Percentiles rank a stretch among this genome's conserved stretches.
Conservation (phyloP, 2,329 filamentous ascomycete species). For the Hypoxylon sp. region DNA sequence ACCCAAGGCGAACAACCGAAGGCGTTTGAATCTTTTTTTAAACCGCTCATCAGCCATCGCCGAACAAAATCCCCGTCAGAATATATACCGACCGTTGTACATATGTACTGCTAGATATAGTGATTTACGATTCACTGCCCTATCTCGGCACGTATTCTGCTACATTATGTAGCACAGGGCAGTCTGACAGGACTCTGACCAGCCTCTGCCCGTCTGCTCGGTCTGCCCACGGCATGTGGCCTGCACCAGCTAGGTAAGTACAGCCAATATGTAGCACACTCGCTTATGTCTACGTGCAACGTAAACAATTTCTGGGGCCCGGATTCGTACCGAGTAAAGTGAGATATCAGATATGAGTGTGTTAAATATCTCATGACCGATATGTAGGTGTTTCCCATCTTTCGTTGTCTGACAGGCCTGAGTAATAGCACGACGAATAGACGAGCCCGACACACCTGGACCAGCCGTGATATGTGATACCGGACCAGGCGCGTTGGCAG, state of each 20-base stretch:
- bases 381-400: neutral
- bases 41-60: conserved; percentile 29
- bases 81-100: neutral
- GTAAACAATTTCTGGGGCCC: neutral
- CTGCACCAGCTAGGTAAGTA: neutral
- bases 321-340: neutral
- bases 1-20: neutral
- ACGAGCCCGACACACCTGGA: neutral
- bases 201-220: too few relatives aligned
- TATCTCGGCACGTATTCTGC: too few relatives aligned
- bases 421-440: neutral
- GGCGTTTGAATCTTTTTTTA: conserved; percentile 26
- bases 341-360: neutral
- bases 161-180: too few relatives aligned
- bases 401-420: too few relatives aligned
- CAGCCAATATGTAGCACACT: neutral
- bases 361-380: neutral
- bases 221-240: too few relatives aligned
- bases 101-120: too few relatives aligned
- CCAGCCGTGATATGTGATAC: neutral
- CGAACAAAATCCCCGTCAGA: conserved; percentile 30
- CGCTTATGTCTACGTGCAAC: neutral
- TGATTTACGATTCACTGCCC: too few relatives aligned
- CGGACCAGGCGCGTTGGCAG: conserved; percentile 16
- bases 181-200: too few relatives aligned